These are phyloP conservation scores for Camelina laxa DNA, from an alignment of 345 rosid species.

Conservation along the genomic window DNA sequence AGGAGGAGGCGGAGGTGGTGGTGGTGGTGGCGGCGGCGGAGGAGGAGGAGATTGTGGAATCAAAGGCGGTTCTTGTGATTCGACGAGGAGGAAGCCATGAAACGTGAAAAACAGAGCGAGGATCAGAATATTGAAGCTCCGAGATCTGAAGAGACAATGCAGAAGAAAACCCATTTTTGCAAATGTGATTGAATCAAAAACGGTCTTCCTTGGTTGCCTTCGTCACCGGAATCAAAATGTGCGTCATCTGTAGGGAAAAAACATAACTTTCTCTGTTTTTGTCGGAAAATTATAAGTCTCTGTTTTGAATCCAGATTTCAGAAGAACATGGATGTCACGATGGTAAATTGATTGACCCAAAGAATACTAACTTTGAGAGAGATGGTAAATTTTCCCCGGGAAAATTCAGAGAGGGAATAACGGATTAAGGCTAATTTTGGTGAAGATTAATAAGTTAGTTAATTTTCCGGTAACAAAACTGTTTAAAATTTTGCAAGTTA, in stretches of 20 bases:
- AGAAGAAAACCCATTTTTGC: slow-evolving; percentile 24
- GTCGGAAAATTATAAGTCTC: background rate
- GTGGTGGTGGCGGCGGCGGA: background rate
- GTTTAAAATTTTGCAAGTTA: background rate
- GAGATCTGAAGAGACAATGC: background rate
- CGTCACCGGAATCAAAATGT: background rate
- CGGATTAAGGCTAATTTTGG: slow-evolving; percentile 17
- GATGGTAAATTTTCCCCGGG: background rate
- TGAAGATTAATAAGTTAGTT: background rate
- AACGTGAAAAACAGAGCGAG: slow-evolving; percentile 42
- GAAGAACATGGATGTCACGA: slow-evolving; percentile 12
- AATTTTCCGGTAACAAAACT: background rate
- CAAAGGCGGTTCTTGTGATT: slow-evolving; percentile 40
- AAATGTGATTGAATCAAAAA: slow-evolving; percentile 13
- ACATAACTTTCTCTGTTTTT: slow-evolving; percentile 18
- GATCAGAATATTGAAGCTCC: slow-evolving; percentile 22
- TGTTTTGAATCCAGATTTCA: slow-evolving; percentile 8
- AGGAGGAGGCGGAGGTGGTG: rapidly evolving
- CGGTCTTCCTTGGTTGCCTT: background rate
- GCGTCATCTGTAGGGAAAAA: background rate
- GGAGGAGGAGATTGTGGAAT: slow-evolving; percentile 24
- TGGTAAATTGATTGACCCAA: background rate
- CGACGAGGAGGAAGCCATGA: slow-evolving; percentile 35
- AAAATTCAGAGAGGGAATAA: slow-evolving; percentile 11
- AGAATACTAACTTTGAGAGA: background rate